Evolutionary conservation across 805 yeast genomes (phyloP).

Genomic region (Schizosaccharomyces osmophilus): DNA sequence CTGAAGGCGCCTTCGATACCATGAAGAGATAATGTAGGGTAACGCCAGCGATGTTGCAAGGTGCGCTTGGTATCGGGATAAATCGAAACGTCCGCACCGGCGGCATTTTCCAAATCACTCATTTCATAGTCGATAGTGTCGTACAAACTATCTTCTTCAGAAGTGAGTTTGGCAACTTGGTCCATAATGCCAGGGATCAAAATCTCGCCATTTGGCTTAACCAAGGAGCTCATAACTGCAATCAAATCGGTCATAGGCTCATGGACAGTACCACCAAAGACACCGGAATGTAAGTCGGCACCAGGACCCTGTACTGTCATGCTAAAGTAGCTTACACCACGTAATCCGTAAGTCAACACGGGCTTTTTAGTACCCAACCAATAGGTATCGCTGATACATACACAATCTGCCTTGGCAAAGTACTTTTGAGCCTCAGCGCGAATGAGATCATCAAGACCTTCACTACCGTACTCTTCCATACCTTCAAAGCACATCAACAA

Average conservation of each 20-base stretch:
- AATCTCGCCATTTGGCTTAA: constrained; percentile 60
- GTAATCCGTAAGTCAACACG: constrained; percentile 84
- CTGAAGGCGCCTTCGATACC: constrained; percentile 96
- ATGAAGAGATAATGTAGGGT: constrained; percentile 82
- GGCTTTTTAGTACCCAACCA: constrained; percentile 97
- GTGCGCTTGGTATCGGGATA: constrained; percentile 59
- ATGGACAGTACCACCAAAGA: constrained; percentile 89
- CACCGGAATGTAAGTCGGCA: constrained; percentile 92
- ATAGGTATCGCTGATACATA: constrained; percentile 87
- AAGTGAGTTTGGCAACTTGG: constrained; percentile 85
- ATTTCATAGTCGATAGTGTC: constrained; percentile 68
- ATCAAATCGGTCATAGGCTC: constrained; percentile 92
- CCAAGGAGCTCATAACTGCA: constrained; percentile 51
- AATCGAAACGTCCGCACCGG: constrained; percentile 68
- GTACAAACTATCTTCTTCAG: constrained; percentile 48
- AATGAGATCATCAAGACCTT: constrained; percentile 70
- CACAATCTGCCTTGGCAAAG: constrained; percentile 78
- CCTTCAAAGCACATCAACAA: constrained; percentile 87
- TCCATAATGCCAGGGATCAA: constrained; percentile 70
- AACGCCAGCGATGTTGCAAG: constrained; percentile 96
- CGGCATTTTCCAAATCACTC: constrained; percentile 62
- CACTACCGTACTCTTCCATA: constrained; percentile 94
- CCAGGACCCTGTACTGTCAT: constrained; percentile 66
- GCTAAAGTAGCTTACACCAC: constrained; percentile 91
- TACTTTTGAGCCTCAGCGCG: constrained; percentile 52